A percentile compares a stretch with the other conserved stretches of the same genome.
Conservation (phyloP, 306 rosid genomes). For the Cucurbita pepo region DNA sequence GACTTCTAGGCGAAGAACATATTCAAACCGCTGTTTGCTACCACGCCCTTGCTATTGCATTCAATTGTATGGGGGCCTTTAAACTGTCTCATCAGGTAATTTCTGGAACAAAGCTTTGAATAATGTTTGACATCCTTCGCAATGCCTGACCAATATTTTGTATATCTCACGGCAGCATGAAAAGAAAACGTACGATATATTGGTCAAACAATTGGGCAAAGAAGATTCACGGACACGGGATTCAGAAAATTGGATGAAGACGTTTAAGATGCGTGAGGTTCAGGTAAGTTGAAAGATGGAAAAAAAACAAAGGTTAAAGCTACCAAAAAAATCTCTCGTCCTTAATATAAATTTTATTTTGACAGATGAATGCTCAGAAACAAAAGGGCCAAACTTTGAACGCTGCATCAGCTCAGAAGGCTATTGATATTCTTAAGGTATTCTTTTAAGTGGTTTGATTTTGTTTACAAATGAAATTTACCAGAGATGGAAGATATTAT, state of each 20-base stretch:
- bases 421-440: conserved; percentile 86
- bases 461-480: neutral
- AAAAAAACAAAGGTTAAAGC: neutral
- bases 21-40: conserved; percentile 99
- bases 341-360: neutral
- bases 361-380: conserved; percentile 84
- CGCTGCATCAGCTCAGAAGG: conserved; percentile 79
- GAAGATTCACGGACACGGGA: conserved; percentile 91
- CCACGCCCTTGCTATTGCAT: conserved; percentile 96
- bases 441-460: neutral
- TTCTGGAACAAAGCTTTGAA: neutral
- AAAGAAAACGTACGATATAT: conserved; percentile 85
- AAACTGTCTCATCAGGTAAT: conserved; percentile 92
- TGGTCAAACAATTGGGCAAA: conserved; percentile 93
- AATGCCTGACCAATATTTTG: neutral
- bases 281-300: conserved; percentile 32
- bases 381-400: conserved; percentile 86
- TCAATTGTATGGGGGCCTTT: conserved; percentile 95
- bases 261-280: conserved; percentile 84
- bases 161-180: conserved; percentile 55
- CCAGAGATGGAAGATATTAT: neutral
- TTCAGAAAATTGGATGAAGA: conserved; percentile 93
- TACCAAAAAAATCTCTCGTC: neutral
- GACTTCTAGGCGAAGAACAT: conserved; percentile 95
- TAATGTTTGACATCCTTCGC: neutral